phyloP scores from a whole-genome alignment of 169 alveolate genomes.

The Eimeria maxima region DNA sequence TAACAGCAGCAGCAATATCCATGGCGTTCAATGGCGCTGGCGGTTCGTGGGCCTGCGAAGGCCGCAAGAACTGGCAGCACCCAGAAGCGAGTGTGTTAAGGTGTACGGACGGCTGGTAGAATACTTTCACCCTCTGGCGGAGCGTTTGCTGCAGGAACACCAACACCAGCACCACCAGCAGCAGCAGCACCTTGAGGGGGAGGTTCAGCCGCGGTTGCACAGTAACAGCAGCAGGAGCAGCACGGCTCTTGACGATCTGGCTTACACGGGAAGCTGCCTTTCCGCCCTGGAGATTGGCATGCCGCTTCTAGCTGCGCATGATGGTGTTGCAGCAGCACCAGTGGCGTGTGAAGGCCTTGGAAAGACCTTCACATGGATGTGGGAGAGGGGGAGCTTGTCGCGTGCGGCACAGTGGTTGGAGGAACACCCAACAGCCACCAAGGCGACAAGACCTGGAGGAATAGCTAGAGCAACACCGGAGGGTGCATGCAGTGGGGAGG shows the following conservation, averaged over 20 bases:
- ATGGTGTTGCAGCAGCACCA: background rate
- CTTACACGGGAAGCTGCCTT: background rate
- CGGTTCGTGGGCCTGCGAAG: slow-evolving; percentile 64
- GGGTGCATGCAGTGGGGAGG: slow-evolving; percentile 21
- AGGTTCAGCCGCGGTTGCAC: background rate
- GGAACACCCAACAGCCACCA: background rate
- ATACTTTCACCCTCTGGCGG: slow-evolving; percentile 50
- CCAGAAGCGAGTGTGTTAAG: slow-evolving; percentile 8
- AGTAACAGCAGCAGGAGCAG: slow-evolving; percentile 5
- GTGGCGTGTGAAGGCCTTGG: background rate
- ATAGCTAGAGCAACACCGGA: slow-evolving; percentile 13
- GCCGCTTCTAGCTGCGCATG: background rate
- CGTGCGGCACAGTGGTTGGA: slow-evolving; percentile 45
- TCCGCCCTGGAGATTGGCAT: background rate
- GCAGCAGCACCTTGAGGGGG: slow-evolving; percentile 9
- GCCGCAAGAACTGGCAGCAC: slow-evolving; percentile 42
- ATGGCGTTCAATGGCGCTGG: slow-evolving; percentile 21
- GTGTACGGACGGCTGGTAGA: slow-evolving; percentile 81
- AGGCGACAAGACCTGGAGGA: slow-evolving; percentile 2
- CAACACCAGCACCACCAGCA: slow-evolving; percentile 14
- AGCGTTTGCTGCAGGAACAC: slow-evolving; percentile 22
- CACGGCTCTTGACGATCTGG: slow-evolving; percentile 3
- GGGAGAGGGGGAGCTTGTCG: slow-evolving; percentile 1
- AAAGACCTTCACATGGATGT: background rate
- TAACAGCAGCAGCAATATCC: slow-evolving; percentile 12